Conservation (phyloP, 495 filamentous ascomycete genomes). For the Bacidia gigantensis region DNA sequence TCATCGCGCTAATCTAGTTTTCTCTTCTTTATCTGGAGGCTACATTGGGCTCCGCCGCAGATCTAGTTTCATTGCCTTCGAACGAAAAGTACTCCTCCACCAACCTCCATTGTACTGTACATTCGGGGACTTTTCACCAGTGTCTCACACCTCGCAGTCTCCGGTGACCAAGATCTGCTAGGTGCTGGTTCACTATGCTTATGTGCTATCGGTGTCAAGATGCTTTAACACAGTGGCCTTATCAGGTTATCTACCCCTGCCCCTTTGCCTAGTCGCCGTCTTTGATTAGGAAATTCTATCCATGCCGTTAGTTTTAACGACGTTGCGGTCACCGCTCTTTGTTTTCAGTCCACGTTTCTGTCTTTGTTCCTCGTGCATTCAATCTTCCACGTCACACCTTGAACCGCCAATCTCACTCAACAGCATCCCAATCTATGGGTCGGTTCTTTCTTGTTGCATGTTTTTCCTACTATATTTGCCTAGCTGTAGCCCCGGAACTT, state of each 20-base stretch:
- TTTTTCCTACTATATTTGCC: slow-evolving; percentile 9
- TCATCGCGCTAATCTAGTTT: not conserved
- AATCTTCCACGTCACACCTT: not conserved
- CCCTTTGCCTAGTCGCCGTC: not conserved
- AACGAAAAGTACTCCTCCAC: not conserved
- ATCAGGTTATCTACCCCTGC: not conserved
- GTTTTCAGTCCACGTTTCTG: not conserved
- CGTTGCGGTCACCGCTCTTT: not conserved
- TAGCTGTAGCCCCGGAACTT: slow-evolving; percentile 3
- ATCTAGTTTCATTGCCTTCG: not conserved
- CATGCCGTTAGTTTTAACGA: not conserved
- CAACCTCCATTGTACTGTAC: too few species aligned
- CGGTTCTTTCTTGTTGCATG: slow-evolving; percentile 4
- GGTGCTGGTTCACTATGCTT: too few species aligned
- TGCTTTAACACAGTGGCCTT: not conserved
- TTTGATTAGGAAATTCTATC: not conserved
- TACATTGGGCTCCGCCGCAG: not conserved
- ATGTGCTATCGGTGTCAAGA: not conserved
- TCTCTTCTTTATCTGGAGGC: not conserved
- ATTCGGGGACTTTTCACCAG: too few species aligned
- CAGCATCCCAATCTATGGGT: not conserved
- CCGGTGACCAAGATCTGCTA: too few species aligned
- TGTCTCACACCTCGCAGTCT: too few species aligned
- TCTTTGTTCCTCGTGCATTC: not conserved
- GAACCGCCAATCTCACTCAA: not conserved